phyloP scores from a whole-genome alignment of 257 asterid species.

The Coffea eugenioides region DNA sequence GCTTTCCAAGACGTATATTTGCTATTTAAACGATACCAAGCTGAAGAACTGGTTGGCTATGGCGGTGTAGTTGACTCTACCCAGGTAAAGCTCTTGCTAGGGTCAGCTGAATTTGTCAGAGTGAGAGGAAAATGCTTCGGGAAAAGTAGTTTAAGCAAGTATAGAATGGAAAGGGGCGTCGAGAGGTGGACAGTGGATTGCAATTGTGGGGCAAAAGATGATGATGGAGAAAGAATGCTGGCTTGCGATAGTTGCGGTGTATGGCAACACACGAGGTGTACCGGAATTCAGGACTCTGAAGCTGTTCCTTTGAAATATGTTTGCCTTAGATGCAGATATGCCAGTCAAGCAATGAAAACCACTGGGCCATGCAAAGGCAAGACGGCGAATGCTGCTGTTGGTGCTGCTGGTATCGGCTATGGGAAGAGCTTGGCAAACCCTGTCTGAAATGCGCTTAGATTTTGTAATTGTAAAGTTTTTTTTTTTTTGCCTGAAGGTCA shows the following conservation, averaged over 20 bases:
- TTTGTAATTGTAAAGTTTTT: not conserved
- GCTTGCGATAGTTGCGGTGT: constrained; percentile 87
- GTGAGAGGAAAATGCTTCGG: constrained; percentile 62
- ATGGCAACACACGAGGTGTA: constrained; percentile 96
- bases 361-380: constrained; percentile 38
- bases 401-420: constrained; percentile 16
- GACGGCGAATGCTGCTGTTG: constrained; percentile 21
- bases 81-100: constrained; percentile 74
- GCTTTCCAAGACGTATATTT: constrained; percentile 79
- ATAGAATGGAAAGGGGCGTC: constrained; percentile 79
- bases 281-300: constrained; percentile 65
- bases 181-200: constrained; percentile 96
- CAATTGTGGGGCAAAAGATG: constrained; percentile 84
- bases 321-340: constrained; percentile 52
- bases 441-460: constrained; percentile 29
- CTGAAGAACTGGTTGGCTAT: constrained; percentile 78
- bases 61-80: constrained; percentile 75
- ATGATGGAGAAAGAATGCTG: constrained; percentile 95
- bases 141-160: constrained; percentile 56
- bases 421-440: constrained; percentile 31
- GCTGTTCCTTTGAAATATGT: constrained; percentile 56
- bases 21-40: constrained; percentile 77
- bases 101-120: constrained; percentile 50
- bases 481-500: constrained; percentile 15
- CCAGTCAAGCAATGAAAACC: constrained; percentile 9